These are phyloP conservation scores for Metschnikowia gelsemii DNA, from an alignment of 805 yeast genomes.

Conservation along the genomic window DNA sequence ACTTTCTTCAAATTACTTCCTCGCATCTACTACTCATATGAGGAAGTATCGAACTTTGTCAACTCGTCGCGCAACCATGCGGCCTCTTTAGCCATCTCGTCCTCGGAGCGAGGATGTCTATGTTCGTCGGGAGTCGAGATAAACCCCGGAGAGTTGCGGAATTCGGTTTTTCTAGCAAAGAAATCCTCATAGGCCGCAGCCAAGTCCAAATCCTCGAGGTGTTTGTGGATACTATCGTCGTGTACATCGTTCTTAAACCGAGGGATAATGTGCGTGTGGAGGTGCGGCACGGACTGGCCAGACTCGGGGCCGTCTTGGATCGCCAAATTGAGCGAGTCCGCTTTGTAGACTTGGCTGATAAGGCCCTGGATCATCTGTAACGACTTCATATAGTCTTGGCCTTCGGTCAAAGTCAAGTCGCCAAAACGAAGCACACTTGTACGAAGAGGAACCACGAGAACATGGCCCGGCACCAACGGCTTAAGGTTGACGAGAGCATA, in stretches of 20 bases:
- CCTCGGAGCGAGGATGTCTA: slow-evolving; percentile 56
- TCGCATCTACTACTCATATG: too few species aligned
- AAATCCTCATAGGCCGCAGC: slow-evolving; percentile 28
- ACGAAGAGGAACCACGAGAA: slow-evolving; percentile 77
- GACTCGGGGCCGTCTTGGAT: slow-evolving; percentile 97
- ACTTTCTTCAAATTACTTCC: too few species aligned
- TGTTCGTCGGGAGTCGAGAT: slow-evolving; percentile 45
- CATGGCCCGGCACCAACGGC: slow-evolving; percentile 94
- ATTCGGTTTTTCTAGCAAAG: slow-evolving; percentile 24
- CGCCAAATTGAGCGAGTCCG: slow-evolving; percentile 84
- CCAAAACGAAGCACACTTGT: slow-evolving; percentile 57
- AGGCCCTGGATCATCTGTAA: slow-evolving; percentile 70
- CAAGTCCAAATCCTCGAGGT: slow-evolving; percentile 56
- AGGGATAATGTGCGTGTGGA: slow-evolving; percentile 93
- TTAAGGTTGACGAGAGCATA: slow-evolving; percentile 88
- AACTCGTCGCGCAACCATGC: slow-evolving; percentile 46
- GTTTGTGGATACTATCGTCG: slow-evolving; percentile 65
- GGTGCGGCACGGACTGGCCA: slow-evolving; percentile 94
- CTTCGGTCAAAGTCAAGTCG: slow-evolving; percentile 71
- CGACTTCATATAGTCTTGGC: slow-evolving; percentile 72
- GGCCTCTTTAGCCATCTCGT: slow-evolving; percentile 76
- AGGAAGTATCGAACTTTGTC: slow-evolving; percentile 24
- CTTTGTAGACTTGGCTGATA: slow-evolving; percentile 63
- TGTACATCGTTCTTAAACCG: slow-evolving; percentile 57
- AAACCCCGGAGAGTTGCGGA: slow-evolving; percentile 31